Conservation (phyloP, 441 rosid genomes). For the Adansonia madagascariensis region DNA sequence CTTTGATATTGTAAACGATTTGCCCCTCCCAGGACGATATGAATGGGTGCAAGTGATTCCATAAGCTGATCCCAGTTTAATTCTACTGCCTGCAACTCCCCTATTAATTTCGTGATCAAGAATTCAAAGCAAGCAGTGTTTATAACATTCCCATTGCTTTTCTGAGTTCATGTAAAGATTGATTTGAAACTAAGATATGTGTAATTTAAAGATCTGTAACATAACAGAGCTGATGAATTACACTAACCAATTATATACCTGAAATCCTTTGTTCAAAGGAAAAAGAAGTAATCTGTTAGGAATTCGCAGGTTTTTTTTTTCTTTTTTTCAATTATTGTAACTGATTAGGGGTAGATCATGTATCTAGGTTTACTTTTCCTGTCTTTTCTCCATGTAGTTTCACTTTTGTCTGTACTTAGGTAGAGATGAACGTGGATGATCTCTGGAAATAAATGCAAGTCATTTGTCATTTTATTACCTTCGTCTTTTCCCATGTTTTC, state of each 20-base stretch:
- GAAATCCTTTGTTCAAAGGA: slow-evolving; percentile 11
- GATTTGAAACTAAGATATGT: slow-evolving; percentile 30
- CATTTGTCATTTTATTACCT: slow-evolving; percentile 15
- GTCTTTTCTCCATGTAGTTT: neutral
- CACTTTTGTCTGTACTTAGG: slow-evolving; percentile 34
- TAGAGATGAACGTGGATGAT: slow-evolving; percentile 33
- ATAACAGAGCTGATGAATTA: slow-evolving; percentile 39
- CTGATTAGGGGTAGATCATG: slow-evolving; percentile 11
- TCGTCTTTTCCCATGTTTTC: slow-evolving; percentile 22
- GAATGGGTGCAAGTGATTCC: slow-evolving; percentile 61
- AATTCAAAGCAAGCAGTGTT: slow-evolving; percentile 19
- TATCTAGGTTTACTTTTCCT: slow-evolving; percentile 1
- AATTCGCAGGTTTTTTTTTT: neutral
- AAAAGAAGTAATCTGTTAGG: slow-evolving; percentile 21
- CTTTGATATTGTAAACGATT: slow-evolving; percentile 60
- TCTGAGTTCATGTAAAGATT: slow-evolving; percentile 35
- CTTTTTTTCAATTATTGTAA: neutral
- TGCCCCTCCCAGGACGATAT: slow-evolving; percentile 61
- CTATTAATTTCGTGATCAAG: slow-evolving; percentile 11
- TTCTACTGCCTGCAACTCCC: slow-evolving; percentile 2
- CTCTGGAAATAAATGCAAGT: slow-evolving; percentile 35
- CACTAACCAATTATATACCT: slow-evolving; percentile 35
- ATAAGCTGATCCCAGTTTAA: slow-evolving; percentile 21
- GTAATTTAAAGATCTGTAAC: slow-evolving; percentile 40
- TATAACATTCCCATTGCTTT: neutral